Evolutionary conservation across 2,329 filamentous ascomycete genomes (phyloP), one percentile per base, ranked within the genome.

Genomic region (Acrodontium crateriforme): DNA sequence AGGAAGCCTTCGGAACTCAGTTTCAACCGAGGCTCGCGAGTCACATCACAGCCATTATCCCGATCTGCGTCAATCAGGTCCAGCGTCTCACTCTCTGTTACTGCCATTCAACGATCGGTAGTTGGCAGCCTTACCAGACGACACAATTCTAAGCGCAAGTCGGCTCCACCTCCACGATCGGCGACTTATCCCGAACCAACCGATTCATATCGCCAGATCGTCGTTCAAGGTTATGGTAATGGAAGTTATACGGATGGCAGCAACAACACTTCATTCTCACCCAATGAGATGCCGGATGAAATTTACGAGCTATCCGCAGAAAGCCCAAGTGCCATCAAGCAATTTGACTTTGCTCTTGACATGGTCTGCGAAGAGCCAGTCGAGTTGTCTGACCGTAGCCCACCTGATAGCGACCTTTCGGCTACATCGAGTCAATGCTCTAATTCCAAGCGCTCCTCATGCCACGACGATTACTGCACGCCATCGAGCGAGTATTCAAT

Each of bases 221-320:
- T 57, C 6, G 45, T 57, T 2, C 50, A 54, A 16, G 52, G 53
- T 1, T 55, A 56, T 25, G 53, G 52, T 9, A 55, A 56, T 16
- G 55, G 50, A 16, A 20, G 6, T 9, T 10, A 5, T 5, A n/a
- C n/a, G n/a, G 21, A 5, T 13, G 21, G 21, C 21, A 13, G 14
- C 6, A 5, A 6, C 21, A 6, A 5, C 10, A 13, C 11, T 13
- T n/a, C n/a, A n/a, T n/a, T n/a, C n/a, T n/a, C n/a, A n/a, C 21
- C 21, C 6, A 19, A 32, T 4, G 30, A 23, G 20, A 17, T 16
- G 26, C 28, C 18, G 24, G 21, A 26, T 18, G 16, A 17, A 22
- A 14, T 30, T n/a, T 9, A 14, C 23, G 9, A 18, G 23, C 9
- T 27, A 30, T 11, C 24, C 20, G n/a, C 30, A 20, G 11, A 12